Conservation (phyloP, 129 eudicot genomes). For the Artemisia argyi region DNA sequence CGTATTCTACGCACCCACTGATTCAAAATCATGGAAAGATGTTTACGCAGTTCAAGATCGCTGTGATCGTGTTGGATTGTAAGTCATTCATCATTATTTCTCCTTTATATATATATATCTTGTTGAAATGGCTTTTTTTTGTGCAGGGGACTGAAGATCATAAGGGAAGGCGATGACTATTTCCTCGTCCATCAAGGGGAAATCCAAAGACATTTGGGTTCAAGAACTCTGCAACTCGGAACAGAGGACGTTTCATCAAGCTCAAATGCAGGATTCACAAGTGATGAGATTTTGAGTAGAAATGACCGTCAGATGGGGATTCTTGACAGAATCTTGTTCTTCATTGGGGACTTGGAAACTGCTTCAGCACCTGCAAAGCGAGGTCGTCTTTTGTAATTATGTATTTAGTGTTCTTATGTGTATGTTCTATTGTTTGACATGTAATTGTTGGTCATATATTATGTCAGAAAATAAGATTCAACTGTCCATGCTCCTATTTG, state of each 20-base stretch:
- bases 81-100: conserved; percentile 22
- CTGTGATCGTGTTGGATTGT: conserved; percentile 86
- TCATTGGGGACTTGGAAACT: conserved; percentile 83
- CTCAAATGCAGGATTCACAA: conserved; percentile 8
- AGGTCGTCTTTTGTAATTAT: conserved; percentile 42
- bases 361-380: conserved; percentile 71
- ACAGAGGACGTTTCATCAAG: conserved; percentile 6
- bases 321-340: conserved; percentile 76
- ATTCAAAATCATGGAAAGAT: conserved; percentile 75
- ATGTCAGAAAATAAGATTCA: background rate
- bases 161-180: conserved; percentile 85
- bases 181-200: conserved; percentile 75
- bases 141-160: conserved; percentile 85
- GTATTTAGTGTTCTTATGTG: background rate
- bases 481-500: background rate
- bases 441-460: conserved; percentile 10
- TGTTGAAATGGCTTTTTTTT: background rate
- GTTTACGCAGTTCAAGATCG: conserved; percentile 86
- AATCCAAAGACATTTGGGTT: conserved; percentile 74
- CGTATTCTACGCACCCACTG: conserved; percentile 54
- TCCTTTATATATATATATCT: background rate
- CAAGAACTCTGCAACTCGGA: conserved; percentile 34
- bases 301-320: conserved; percentile 50
- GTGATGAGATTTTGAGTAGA: conserved; percentile 25
- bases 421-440: conserved; percentile 8